Evolutionary conservation across 306 rosid species (phyloP).

Genomic region (Abrus precatorius): DNA sequence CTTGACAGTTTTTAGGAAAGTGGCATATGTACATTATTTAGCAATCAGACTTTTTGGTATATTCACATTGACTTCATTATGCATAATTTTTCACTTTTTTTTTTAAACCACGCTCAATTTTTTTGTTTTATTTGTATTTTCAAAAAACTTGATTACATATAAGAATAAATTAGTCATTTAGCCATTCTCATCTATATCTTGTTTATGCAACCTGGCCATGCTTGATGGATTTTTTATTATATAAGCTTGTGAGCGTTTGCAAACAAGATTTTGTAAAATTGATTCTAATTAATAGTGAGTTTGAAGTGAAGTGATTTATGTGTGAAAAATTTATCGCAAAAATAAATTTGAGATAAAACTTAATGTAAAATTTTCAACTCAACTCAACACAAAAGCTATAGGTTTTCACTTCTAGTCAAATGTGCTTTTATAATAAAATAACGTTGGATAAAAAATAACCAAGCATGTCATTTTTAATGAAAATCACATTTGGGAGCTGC

Average conservation of each 20-base stretch:
- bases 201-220: background rate
- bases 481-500: background rate
- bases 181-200: conserved; percentile 13
- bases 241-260: background rate
- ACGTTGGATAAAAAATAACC: background rate
- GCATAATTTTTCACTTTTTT: background rate
- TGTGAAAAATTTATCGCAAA: background rate
- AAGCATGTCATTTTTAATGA: background rate
- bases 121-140: conserved; percentile 6
- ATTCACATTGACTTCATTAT: conserved; percentile 30
- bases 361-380: background rate
- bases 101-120: background rate
- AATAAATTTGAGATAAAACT: background rate
- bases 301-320: background rate
- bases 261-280: background rate
- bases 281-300: background rate
- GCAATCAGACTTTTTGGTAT: conserved; percentile 28
- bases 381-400: background rate
- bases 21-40: conserved; percentile 27
- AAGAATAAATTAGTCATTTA: conserved; percentile 29
- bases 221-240: background rate
- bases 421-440: background rate
- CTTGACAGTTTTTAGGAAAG: conserved; percentile 34
- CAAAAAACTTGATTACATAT: background rate
- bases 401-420: background rate